A percentile compares a stretch with the other conserved stretches of the same genome.
Evolutionary conservation across 768 basidiomycete genomes (phyloP).

Genomic region (Hygrocybe coccinea): DNA sequence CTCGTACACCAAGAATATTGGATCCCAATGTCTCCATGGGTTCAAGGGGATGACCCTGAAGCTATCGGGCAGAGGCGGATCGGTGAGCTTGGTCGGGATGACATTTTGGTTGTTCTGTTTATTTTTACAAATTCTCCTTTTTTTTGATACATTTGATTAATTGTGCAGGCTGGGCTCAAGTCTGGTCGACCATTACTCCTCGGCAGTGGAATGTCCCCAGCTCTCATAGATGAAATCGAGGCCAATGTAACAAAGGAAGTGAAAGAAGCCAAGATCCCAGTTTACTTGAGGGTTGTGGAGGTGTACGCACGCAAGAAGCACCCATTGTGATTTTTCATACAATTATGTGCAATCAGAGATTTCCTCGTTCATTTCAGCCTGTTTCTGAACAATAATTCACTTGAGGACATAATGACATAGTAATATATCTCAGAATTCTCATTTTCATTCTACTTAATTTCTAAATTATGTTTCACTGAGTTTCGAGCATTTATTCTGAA

Average conservation of each 20-base stretch:
- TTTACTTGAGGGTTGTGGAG: not conserved
- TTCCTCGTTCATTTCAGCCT: too few relatives aligned
- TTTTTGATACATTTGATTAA: not conserved
- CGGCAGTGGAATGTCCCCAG: constrained; percentile 52
- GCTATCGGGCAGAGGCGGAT: constrained; percentile 25
- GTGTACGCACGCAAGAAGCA: not conserved
- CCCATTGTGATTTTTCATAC: not conserved
- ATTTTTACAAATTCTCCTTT: not conserved
- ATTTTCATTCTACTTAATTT: too few relatives aligned
- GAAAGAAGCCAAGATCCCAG: constrained; percentile 29
- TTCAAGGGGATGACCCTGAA: constrained; percentile 33
- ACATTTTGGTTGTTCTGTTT: constrained; percentile 43
- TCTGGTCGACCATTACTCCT: constrained; percentile 67
- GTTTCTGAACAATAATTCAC: too few relatives aligned
- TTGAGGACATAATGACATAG: too few relatives aligned
- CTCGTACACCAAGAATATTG: constrained; percentile 56
- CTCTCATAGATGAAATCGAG: constrained; percentile 52
- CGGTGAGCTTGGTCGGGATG: constrained; percentile 49
- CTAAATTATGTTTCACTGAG: too few relatives aligned
- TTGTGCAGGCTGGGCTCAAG: constrained; percentile 53
- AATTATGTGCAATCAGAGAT: too few relatives aligned
- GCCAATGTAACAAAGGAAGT: constrained; percentile 49
- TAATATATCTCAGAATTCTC: too few relatives aligned
- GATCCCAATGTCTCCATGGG: constrained; percentile 57
- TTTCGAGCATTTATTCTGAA: too few relatives aligned